Conservation (phyloP, 106 monocot genomes). For the Gastrodia elata region DNA sequence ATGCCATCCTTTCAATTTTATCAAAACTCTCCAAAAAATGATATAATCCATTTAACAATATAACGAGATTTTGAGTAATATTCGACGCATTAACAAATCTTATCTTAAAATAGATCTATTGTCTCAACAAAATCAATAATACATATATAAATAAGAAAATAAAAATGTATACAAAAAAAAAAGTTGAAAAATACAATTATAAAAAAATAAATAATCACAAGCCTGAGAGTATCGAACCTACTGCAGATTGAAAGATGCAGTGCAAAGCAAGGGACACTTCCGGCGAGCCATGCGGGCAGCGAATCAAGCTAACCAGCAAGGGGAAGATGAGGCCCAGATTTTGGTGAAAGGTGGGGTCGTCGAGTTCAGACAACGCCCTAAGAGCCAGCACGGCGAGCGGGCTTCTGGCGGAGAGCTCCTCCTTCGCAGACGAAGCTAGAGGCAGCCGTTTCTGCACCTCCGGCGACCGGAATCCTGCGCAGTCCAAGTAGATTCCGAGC, state of each 20-base stretch:
- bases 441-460: conserved; percentile 55
- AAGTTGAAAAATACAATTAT: background rate
- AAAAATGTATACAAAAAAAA: background rate
- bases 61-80: too few species aligned
- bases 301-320: conserved; percentile 60
- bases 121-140: background rate
- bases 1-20: too few species aligned
- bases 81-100: too few species aligned
- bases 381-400: conserved; percentile 36
- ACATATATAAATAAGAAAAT: background rate
- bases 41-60: too few species aligned
- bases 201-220: conserved; percentile 26
- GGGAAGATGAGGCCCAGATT: conserved; percentile 67
- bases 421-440: conserved; percentile 64
- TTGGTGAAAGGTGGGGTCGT: conserved; percentile 46
- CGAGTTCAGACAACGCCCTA: conserved; percentile 35
- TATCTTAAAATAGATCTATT: background rate
- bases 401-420: conserved; percentile 74
- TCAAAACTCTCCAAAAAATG: too few species aligned
- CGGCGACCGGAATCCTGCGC: conserved; percentile 32
- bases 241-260: conserved; percentile 61
- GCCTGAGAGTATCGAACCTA: conserved; percentile 58
- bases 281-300: conserved; percentile 73
- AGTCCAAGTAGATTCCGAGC: conserved; percentile 61
- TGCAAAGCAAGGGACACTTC: conserved; percentile 61